Evolutionary conservation across 208 protist genomes (phyloP), one percentile per base, ranked within the genome.

Genomic region (Crithidia brevicula): DNA sequence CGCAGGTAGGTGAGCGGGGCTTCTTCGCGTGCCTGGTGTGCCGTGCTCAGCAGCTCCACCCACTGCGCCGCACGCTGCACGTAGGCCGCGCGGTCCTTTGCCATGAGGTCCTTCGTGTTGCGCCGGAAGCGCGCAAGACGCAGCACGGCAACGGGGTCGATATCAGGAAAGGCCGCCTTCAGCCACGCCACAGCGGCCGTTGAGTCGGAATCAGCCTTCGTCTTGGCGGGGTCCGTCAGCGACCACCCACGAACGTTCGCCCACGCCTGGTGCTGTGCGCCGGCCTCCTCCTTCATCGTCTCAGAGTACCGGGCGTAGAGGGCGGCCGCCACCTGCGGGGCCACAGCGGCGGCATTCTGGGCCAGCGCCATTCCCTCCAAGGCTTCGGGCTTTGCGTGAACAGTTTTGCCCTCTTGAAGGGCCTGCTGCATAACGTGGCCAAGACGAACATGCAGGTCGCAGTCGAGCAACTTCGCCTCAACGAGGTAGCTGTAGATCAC

Each of bases 1-100:
- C 81, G 79, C 59, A 96, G 78, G 68, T 96, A 96, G 22, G 88
- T 82, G 33, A 96, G 78, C 38, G 91, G 91, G 15, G 59, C 81
- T 56, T 93, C 88, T 52, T 91, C 88, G 34, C 85, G 77, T 4
- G 15, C 40, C 31, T 80, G 79, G 38, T 86, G 80, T 1, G 52
- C 61, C 16, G 58, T 54, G 68, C 86, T 93, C 10, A 96, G 83
- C 49, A 89, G 73, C 63, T 90, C 82, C 46, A 96, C 53, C 91
- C 91, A 96, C 45, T 80, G 59, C 40, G 77, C 81, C 11, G 79
- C 82, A 23, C 91, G 88, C 51, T 58, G 28, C n/a, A 93, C 69
- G 66, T 94, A 96, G 18, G 74, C 60, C 16, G 68, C 27, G n/a
- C 80, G 78, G 56, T 91, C 81, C 54, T 85, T 88, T 36, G 86